Evolutionary conservation across 148 eudicot genomes (phyloP).

Genomic region (Oxyria digyna): DNA sequence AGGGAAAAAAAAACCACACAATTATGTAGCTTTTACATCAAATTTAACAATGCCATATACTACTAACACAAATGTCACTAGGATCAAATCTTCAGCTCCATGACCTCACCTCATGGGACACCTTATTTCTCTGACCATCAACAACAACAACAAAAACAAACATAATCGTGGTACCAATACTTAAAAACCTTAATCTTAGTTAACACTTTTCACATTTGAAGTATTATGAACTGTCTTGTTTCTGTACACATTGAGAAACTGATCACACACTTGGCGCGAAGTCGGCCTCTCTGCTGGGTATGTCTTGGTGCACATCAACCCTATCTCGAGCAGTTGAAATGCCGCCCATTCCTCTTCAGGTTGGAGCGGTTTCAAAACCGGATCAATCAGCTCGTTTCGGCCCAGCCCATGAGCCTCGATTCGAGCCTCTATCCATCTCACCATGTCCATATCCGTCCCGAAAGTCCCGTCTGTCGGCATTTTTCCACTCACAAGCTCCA

Average conservation of each 20-base stretch:
- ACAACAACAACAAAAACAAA: background rate
- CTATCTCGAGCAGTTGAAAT: slow-evolving; percentile 69
- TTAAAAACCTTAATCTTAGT: background rate
- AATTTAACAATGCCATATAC: background rate
- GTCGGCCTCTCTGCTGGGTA: slow-evolving; percentile 81
- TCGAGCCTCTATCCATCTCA: slow-evolving; percentile 69
- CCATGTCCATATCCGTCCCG: slow-evolving; percentile 78
- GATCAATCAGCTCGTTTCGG: slow-evolving; percentile 50
- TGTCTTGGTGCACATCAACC: slow-evolving; percentile 78
- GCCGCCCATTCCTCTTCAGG: slow-evolving; percentile 47
- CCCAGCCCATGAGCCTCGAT: slow-evolving; percentile 38
- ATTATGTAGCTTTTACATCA: background rate
- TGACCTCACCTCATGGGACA: background rate
- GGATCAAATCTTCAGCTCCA: background rate
- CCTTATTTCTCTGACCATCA: background rate
- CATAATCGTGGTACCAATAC: background rate
- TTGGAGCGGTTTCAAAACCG: slow-evolving; percentile 40
- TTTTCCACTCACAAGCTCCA: slow-evolving; percentile 81
- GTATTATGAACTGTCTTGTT: slow-evolving; percentile 26
- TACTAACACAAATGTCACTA: background rate
- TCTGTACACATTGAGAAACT: slow-evolving; percentile 41
- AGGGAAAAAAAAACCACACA: background rate
- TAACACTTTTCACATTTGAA: slow-evolving; percentile 17
- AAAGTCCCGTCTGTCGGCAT: slow-evolving; percentile 82
- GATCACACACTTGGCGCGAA: slow-evolving; percentile 60